These are phyloP conservation scores for Oryza meridionalis DNA, from an alignment of 176 grass and related monocot genomes.

Conservation along the genomic window DNA sequence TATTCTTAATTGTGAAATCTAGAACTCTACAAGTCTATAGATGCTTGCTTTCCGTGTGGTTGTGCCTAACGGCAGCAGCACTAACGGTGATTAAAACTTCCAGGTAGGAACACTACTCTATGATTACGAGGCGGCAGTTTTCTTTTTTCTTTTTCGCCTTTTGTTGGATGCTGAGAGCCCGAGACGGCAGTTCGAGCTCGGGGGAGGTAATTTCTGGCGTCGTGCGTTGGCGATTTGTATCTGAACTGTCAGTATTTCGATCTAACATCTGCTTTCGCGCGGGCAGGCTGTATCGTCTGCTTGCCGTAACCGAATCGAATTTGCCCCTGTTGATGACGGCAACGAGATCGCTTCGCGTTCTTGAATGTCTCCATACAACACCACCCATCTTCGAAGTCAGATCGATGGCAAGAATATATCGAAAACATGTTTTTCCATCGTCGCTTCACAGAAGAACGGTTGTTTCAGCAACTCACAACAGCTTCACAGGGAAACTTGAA, in stretches of 20 bases:
- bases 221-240: neutral
- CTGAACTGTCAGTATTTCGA: neutral
- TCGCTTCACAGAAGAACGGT: too few species aligned
- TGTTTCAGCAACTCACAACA: too few species aligned
- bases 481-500: too few species aligned
- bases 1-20: neutral
- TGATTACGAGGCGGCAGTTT: neutral
- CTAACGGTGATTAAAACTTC: neutral
- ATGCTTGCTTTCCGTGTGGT: neutral
- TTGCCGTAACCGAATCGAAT: neutral
- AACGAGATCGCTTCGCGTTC: neutral
- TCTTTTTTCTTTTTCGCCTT: neutral
- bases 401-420: neutral
- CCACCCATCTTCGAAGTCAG: neutral
- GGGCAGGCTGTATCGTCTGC: neutral
- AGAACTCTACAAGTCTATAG: too few species aligned
- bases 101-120: neutral
- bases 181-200: neutral
- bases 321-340: conserved; percentile 5
- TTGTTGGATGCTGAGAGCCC: neutral
- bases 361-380: neutral
- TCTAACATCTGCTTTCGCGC: neutral
- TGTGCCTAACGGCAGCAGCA: neutral
- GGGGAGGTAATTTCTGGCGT: neutral
- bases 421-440: too few species aligned